Evolutionary conservation across 2,329 filamentous ascomycete species (phyloP).

Genomic region (Botryotinia calthae): DNA sequence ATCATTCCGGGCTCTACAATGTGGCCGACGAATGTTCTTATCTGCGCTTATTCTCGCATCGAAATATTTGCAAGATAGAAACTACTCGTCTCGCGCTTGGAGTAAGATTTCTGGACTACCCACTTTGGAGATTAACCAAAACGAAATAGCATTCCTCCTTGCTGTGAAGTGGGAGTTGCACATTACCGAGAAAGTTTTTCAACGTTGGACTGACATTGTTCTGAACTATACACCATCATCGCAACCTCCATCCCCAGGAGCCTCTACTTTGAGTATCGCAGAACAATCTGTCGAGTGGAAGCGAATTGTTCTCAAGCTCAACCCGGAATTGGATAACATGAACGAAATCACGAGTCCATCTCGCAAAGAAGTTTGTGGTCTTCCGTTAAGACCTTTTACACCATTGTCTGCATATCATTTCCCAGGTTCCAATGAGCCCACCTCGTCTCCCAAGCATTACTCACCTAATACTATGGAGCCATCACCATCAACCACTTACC

Average conservation of each 20-base stretch:
- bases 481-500: constrained; percentile 44
- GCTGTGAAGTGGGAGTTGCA: constrained; percentile 95
- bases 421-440: constrained; percentile 44
- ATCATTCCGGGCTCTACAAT: constrained; percentile 79
- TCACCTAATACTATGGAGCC: constrained; percentile 53
- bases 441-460: constrained; percentile 44
- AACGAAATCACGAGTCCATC: constrained; percentile 44
- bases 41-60: constrained; percentile 92
- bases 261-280: constrained; percentile 28
- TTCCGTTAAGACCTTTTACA: constrained; percentile 41
- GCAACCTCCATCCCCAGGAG: constrained; percentile 54
- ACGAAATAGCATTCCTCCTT: constrained; percentile 87
- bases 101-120: constrained; percentile 98
- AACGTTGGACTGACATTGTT: constrained; percentile 91
- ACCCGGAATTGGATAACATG: constrained; percentile 58
- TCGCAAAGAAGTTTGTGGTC: constrained; percentile 27
- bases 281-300: constrained; percentile 51
- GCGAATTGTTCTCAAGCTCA: constrained; percentile 54
- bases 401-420: constrained; percentile 42
- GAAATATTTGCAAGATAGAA: constrained; percentile 96
- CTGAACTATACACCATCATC: constrained; percentile 66
- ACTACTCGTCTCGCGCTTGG: constrained; percentile 96
- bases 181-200: constrained; percentile 83
- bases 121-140: constrained; percentile 91
- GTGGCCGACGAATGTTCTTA: constrained; percentile 95